Evolutionary conservation across 495 filamentous ascomycete species (phyloP), one percentile per base, ranked within the genome.

Genomic region (Neurospora sp.): DNA sequence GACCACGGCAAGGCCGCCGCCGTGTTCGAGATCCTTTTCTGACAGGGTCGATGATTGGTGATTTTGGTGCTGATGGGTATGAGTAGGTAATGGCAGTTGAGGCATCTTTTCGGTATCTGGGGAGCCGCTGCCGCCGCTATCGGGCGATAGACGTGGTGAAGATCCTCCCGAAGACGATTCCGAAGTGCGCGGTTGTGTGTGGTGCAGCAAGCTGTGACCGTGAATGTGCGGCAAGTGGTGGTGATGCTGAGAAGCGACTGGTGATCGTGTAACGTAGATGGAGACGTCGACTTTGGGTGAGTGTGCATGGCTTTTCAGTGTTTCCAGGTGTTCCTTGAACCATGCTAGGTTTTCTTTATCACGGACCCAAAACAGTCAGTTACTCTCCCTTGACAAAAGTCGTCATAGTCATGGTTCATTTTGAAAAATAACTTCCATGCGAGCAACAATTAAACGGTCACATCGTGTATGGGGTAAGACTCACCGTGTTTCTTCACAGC

Each of bases 301-400:
- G 70, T 85, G 80, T 18, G 79, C 74, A 73, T 85, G 82, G 1
- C 76, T 80, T 39, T 78, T 76, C 5, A 88, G 78, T 44, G 81
- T 78, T 4, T 83, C 77, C 20, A 88, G 81, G 54, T 88, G 85
- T 23, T 84, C 80, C 38, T 83, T 80, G 76, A 88, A 88, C 86
- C 86, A 89, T 12, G 81, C 79, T 69, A 88, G 79, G 69, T 84
- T 72, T 70, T 78, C 78, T 78, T 39, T 77, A 46, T 12, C 14
- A 18, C 12, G 0, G 3, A 31, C 12, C 16, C 42, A 6, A 5
- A 16, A 39, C 2, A 2, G 74, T 39, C 16, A 72, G 44, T 44
- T 31, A 46, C 69, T 54, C 44, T 31, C 10, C 18, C n/a, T 69
- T 18, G 18, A 37, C 48, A 40, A 20, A n/a, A 2, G 9, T 3